Percentiles rank a stretch among this genome's conserved stretches.
Conservation (phyloP, 768 basidiomycete species). For the Cubamyces lactineus region DNA sequence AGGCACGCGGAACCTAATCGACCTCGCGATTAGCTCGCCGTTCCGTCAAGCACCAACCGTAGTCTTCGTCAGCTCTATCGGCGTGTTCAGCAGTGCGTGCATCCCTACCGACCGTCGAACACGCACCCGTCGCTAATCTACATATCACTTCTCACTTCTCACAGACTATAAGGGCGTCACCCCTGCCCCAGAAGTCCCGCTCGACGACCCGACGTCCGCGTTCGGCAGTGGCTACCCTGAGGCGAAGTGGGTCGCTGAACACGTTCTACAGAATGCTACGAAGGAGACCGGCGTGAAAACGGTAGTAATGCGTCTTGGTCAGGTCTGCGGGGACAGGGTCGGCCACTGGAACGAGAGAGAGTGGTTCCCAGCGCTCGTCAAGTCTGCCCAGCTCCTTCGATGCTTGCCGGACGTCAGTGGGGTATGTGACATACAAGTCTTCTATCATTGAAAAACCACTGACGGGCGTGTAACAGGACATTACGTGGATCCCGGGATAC, state of each 20-base stretch:
- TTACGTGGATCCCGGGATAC: no score
- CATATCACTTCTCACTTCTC: not conserved
- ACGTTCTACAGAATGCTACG: conserved; percentile 27
- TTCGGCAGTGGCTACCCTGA: conserved; percentile 37
- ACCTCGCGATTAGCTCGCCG: conserved; percentile 28
- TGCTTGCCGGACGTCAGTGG: not conserved
- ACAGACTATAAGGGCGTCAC: not conserved
- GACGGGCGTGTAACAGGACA: no score
- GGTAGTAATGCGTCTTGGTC: conserved; percentile 39
- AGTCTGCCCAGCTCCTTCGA: conserved; percentile 10
- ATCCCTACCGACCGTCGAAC: not conserved
- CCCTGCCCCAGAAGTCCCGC: conserved; percentile 16
- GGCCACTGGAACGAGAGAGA: conserved; percentile 41
- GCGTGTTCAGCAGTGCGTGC: conserved; percentile 24
- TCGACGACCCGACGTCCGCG: conserved; percentile 14
- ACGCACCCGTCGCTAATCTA: not conserved
- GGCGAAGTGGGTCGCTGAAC: conserved; percentile 39
- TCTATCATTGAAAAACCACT: no score
- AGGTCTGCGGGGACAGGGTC: conserved; percentile 37
- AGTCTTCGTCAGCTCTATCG: conserved; percentile 33
- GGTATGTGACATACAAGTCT: no score
- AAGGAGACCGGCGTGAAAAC: conserved; percentile 24
- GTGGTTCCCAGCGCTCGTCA: conserved; percentile 42
- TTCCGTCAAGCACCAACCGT: conserved; percentile 21
- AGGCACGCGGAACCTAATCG: conserved; percentile 29